Percentiles rank a stretch among this genome's conserved stretches.
Conservation (phyloP, 257 asterid genomes). For the Nicotiana paniculata region DNA sequence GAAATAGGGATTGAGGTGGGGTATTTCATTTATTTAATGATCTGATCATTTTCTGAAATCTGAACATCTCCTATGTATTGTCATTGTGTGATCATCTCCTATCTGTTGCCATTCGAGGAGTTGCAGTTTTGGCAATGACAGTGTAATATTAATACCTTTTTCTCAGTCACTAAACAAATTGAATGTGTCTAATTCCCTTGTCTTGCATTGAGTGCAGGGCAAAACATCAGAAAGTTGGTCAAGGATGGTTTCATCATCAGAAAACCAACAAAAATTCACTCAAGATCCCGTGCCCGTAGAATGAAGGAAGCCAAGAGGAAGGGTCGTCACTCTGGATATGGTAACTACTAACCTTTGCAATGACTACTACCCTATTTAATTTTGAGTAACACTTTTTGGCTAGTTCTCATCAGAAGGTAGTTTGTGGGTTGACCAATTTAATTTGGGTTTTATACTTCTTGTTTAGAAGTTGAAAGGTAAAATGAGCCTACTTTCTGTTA, state of each 20-base stretch:
- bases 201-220: not conserved
- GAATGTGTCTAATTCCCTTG: not conserved
- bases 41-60: not conserved
- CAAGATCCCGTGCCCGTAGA: slow-evolving; percentile 3
- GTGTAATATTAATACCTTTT: not conserved
- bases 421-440: not conserved
- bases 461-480: not conserved
- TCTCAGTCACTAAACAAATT: not conserved
- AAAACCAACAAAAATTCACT: not conserved
- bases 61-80: not conserved
- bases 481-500: not conserved
- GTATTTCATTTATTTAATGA: not conserved
- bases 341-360: not conserved
- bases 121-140: not conserved
- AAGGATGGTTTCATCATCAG: slow-evolving; percentile 5
- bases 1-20: not conserved
- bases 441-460: not conserved
- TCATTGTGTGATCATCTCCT: not conserved
- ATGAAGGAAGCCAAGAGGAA: slow-evolving; percentile 5
- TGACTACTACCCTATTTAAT: not conserved
- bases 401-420: not conserved
- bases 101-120: not conserved
- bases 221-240: slow-evolving; percentile 7
- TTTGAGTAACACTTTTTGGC: not conserved
- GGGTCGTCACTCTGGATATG: slow-evolving; percentile 4